A percentile compares a stretch with the other conserved stretches of the same genome.
Conservation (phyloP, 2,329 filamentous ascomycete genomes). For the Sclerotinia glacialis region DNA sequence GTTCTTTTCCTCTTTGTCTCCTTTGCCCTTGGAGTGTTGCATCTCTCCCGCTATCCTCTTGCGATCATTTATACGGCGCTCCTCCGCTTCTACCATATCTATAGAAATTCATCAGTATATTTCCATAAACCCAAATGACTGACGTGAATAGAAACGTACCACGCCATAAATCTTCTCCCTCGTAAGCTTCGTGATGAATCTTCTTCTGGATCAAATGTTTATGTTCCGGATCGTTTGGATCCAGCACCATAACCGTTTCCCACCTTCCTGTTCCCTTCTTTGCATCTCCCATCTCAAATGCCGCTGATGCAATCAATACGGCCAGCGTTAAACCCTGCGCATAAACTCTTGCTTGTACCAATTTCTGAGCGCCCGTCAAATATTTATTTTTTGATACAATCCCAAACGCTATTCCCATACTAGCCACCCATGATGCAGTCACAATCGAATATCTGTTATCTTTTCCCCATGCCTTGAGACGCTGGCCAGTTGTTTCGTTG, state of each 20-base stretch:
- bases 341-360: constrained; percentile 74
- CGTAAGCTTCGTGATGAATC: constrained; percentile 82
- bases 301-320: constrained; percentile 64
- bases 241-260: constrained; percentile 79
- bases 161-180: constrained; percentile 91
- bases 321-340: constrained; percentile 69
- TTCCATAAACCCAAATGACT: neutral
- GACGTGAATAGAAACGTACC: constrained; percentile 50
- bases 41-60: constrained; percentile 52
- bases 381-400: constrained; percentile 63
- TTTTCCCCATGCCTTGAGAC: constrained; percentile 68
- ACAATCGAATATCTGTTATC: constrained; percentile 68
- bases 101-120: constrained; percentile 37
- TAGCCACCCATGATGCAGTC: constrained; percentile 63
- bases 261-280: constrained; percentile 72
- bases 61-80: constrained; percentile 53
- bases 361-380: constrained; percentile 61
- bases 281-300: constrained; percentile 71
- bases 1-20: constrained; percentile 50
- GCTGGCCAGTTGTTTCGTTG: constrained; percentile 53
- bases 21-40: constrained; percentile 16
- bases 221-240: constrained; percentile 78
- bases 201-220: constrained; percentile 82
- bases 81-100: constrained; percentile 84
- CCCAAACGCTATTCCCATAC: constrained; percentile 60